Evolutionary conservation across 1,139 yeast species (phyloP).

Genomic region (Pichia sp.): DNA sequence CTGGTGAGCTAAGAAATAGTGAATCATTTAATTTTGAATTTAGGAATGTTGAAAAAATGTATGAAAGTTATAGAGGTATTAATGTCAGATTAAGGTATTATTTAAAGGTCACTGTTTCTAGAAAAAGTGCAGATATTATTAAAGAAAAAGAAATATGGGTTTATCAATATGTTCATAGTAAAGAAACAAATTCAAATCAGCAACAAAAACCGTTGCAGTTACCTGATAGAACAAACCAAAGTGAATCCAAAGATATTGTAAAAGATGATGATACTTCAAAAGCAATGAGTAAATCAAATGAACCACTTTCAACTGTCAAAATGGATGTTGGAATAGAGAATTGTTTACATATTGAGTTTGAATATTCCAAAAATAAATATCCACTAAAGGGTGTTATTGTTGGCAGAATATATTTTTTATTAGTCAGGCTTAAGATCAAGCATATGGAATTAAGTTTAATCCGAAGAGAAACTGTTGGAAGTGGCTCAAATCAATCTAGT

Average conservation of each 20-base stretch:
- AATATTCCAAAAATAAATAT: slow-evolving; percentile 79
- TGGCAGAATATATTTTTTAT: slow-evolving; percentile 81
- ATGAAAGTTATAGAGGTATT: slow-evolving; percentile 85
- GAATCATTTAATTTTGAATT: slow-evolving; percentile 84
- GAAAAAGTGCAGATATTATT: slow-evolving; percentile 75
- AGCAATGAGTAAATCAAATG: background rate
- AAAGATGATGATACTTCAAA: slow-evolving; percentile 8
- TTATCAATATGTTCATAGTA: slow-evolving; percentile 32
- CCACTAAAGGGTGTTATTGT: slow-evolving; percentile 87
- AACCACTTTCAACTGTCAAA: slow-evolving; percentile 47
- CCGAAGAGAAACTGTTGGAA: slow-evolving; percentile 83
- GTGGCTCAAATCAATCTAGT: slow-evolving; percentile 71
- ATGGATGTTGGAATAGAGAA: slow-evolving; percentile 97
- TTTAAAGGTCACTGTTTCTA: slow-evolving; percentile 74
- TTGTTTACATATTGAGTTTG: slow-evolving; percentile 94
- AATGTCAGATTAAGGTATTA: slow-evolving; percentile 79
- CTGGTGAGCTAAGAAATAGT: slow-evolving; percentile 78
- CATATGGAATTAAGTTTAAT: slow-evolving; percentile 92
- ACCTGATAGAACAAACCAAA: background rate
- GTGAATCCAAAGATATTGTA: background rate
- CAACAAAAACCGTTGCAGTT: background rate
- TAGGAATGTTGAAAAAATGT: slow-evolving; percentile 89
- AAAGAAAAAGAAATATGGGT: slow-evolving; percentile 83
- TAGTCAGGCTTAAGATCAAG: slow-evolving; percentile 84
- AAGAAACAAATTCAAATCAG: slow-evolving; percentile 4